Percentiles rank a stretch among this genome's conserved stretches.
phyloP scores from a whole-genome alignment of 805 yeast genomes.

The Lachancea meyersii region DNA sequence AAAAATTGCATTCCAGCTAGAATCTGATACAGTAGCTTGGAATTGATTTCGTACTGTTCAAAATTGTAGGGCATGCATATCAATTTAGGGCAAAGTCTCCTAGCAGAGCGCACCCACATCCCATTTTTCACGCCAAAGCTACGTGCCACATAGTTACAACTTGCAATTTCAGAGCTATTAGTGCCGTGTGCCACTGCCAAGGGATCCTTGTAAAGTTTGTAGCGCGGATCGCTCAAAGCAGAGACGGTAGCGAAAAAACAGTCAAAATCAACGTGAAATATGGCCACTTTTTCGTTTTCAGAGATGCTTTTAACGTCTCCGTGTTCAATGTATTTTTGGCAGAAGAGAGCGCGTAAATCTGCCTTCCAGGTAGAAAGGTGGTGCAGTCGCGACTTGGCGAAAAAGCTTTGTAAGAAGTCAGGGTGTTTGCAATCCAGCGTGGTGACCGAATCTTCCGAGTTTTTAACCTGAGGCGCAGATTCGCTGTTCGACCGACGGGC shows the following conservation, averaged over 20 bases:
- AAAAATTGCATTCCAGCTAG: slow-evolving; percentile 31
- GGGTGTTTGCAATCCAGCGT: slow-evolving; percentile 66
- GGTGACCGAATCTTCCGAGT: not conserved
- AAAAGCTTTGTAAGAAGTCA: slow-evolving; percentile 62
- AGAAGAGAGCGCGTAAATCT: slow-evolving; percentile 56
- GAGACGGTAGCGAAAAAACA: slow-evolving; percentile 91
- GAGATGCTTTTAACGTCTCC: slow-evolving; percentile 9
- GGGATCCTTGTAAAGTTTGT: slow-evolving; percentile 42
- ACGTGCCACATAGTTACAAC: slow-evolving; percentile 87
- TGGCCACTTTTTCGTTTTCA: slow-evolving; percentile 22
- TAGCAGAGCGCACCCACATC: slow-evolving; percentile 78
- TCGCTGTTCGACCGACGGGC: not conserved
- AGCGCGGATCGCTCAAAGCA: slow-evolving; percentile 42
- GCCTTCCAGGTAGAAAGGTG: slow-evolving; percentile 86
- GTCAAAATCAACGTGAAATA: slow-evolving; percentile 87
- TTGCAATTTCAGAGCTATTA: slow-evolving; percentile 66
- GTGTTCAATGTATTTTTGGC: slow-evolving; percentile 39
- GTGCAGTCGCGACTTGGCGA: slow-evolving; percentile 77
- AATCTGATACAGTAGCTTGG: slow-evolving; percentile 58
- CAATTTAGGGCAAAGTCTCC: slow-evolving; percentile 57
- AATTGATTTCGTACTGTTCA: slow-evolving; percentile 58
- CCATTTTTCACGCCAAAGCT: slow-evolving; percentile 76
- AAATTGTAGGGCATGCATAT: slow-evolving; percentile 67
- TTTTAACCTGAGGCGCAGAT: not conserved
- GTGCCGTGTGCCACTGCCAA: slow-evolving; percentile 55